Base-by-base conservation (phyloP, 208 protist species). In the Jaenimonas drosophilae region DNA sequence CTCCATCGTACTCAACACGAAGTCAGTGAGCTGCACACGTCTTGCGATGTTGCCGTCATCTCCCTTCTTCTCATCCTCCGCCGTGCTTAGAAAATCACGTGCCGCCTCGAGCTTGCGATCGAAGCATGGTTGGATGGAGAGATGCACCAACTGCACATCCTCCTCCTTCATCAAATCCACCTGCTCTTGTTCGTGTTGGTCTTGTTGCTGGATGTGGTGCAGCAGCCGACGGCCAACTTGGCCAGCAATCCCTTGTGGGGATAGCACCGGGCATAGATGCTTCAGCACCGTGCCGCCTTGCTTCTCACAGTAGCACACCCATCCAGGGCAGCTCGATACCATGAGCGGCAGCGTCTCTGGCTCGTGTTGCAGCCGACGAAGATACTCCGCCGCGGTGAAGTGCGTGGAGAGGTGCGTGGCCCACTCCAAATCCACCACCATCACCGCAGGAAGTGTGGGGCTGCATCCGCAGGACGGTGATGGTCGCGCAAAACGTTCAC, bases 251-350 rank as follows among this genome's bases (percentile, higher is more conserved):
- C 96, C 94, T 53, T 98, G 96, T 0, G 97, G 88, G 12, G 93
- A 98, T 62, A 97, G 95, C 1, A 92, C 84, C 2, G 75, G 76
- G 39, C 72, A 96, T 23, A 99, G 92, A 60, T 95, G 81, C 0
- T 94, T 86, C 28, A 99, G 60, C 21, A 98, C 51, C 7, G 71
- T 59, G 2, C 67, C 53, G 32, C 97, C 86, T 26, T 88, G 95
- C 71, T 99, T 99, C 65, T 99, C 97, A 21, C 96, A 97, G 66
- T 98, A 99, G 71, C 97, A 99, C 20, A 98, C 83, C 92, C 93
- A 99, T 1, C 97, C 96, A 0, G 95, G 95, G 69, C 95, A 98
- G 23, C 93, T 71, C 2, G 91, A 97, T 1, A 93, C 76, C n/a
- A 98, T 62, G 49, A 98, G 36, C 5, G 97, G 96, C 40, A 97